Evolutionary conservation across 2,329 filamentous ascomycete species (phyloP), one percentile per base, ranked within the genome.

Genomic region (Fusarium miscanthi): DNA sequence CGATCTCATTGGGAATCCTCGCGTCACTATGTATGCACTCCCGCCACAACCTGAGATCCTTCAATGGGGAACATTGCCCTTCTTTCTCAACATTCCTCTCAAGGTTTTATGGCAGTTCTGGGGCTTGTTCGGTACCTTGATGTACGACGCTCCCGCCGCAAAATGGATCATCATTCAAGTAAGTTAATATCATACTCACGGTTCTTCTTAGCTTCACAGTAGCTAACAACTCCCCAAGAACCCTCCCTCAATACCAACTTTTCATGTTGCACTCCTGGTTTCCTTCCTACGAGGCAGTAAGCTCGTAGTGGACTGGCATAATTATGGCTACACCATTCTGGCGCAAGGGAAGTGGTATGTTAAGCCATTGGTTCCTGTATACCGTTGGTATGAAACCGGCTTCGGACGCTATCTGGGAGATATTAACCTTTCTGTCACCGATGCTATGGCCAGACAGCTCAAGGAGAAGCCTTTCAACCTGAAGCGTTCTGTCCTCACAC

Each of bases 251-350:
- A 97, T 98, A 66, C 96, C 96, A 1, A 97, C 94, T 1, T 88
- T 99, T 27, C 89, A 92, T 57, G 85, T 98, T 41, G 92, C 94
- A 21, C 86, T 91, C 27, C 69, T 95, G 7, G 86, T 94, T 52
- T 93, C 93, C 77, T 88, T 91, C 74, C 81, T 97, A 56, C 91
- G 96, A 54, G 92, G 93, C 75, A 97, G 93, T 42, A 89, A 89
- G 63, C 87, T 99, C 8, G 87, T 98, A 68, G 93, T 98, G 61
- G 96, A 99, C 84, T 99, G 96, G 96, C 96, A 99, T 85, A 99
- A 99, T 82, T 98, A 98, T 82, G 96, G 95, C 75, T 97, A 95
- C 87, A 95, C 94, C 13, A 97, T 99, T 76, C 89, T 99, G 7
- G 93, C 88, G 9, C 86, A 88, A 52, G 89, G 87, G 53, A 83